phyloP scores from a whole-genome alignment of 164 flowering plant genomes.

The Annona cherimola region DNA sequence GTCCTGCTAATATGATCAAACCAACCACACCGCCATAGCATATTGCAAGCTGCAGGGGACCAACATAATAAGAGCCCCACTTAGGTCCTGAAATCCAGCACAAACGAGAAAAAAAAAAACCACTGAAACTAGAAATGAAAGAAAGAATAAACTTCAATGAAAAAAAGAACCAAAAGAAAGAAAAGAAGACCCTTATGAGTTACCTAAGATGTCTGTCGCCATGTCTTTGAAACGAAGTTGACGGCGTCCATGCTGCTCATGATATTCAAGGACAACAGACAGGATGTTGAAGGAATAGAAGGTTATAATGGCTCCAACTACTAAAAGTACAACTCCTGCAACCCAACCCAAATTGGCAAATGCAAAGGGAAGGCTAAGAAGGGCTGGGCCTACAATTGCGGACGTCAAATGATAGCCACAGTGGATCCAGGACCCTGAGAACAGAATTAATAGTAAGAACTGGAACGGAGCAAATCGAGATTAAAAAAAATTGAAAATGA shows the following conservation, averaged over 20 bases:
- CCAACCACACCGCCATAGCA: constrained; percentile 80
- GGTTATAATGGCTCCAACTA: constrained; percentile 59
- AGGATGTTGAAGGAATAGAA: constrained; percentile 84
- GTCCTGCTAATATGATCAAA: constrained; percentile 56
- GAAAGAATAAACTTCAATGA: background rate
- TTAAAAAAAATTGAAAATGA: too few relatives aligned
- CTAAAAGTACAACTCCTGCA: constrained; percentile 45
- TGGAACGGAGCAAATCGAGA: too few relatives aligned
- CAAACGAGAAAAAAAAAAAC: too few relatives aligned
- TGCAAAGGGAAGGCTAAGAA: constrained; percentile 79
- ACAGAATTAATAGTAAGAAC: too few relatives aligned
- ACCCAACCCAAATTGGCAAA: constrained; percentile 75
- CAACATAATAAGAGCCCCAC: constrained; percentile 66
- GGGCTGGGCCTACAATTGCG: constrained; percentile 82
- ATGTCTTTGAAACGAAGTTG: constrained; percentile 84
- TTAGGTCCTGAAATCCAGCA: constrained; percentile 41
- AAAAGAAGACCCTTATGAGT: background rate
- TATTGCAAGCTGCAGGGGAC: constrained; percentile 65
- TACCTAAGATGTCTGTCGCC: constrained; percentile 78
- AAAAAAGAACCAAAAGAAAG: background rate
- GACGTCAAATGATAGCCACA: constrained; percentile 90
- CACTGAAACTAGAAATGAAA: background rate
- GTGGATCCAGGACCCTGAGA: constrained; percentile 84
- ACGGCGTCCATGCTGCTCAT: constrained; percentile 63
- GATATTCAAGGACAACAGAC: constrained; percentile 75